These are phyloP conservation scores for Xylaria sp. DNA, from an alignment of 2,329 filamentous ascomycete species.

Conservation along the genomic window DNA sequence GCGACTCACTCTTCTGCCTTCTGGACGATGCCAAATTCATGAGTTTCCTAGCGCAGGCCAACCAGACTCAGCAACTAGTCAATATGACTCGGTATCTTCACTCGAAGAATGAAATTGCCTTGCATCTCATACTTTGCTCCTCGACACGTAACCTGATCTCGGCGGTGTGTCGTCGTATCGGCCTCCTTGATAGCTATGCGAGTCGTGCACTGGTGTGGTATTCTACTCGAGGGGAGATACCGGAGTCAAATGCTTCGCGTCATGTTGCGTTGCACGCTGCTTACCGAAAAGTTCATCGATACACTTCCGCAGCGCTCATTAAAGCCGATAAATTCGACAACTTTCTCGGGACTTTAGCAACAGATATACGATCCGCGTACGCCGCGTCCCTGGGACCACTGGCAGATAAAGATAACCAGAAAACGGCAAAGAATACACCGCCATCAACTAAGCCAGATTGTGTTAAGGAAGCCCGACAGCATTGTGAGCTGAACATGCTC, in stretches of 20 bases:
- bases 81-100: conserved; percentile 50
- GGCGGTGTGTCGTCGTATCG: conserved; percentile 60
- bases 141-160: conserved; percentile 68
- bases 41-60: conserved; percentile 41
- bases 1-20: conserved; percentile 54
- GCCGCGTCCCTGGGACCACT: conserved; percentile 40
- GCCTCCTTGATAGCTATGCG: conserved; percentile 49
- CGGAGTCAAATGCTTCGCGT: conserved; percentile 40
- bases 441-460: conserved; percentile 38
- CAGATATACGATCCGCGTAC: conserved; percentile 49
- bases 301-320: conserved; percentile 48
- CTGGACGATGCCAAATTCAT: conserved; percentile 48
- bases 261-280: conserved; percentile 52
- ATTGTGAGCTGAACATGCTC: conserved; percentile 49
- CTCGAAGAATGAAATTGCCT: conserved; percentile 50
- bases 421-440: conserved; percentile 41
- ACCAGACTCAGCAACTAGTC: conserved; percentile 35
- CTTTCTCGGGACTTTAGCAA: conserved; percentile 47
- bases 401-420: conserved; percentile 41
- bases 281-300: conserved; percentile 49
- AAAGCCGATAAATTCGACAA: conserved; percentile 58
- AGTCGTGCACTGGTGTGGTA: conserved; percentile 47
- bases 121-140: conserved; percentile 66
- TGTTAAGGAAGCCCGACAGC: conserved; percentile 37
- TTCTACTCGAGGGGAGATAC: conserved; percentile 38